Evolutionary conservation across 768 basidiomycete species (phyloP), one percentile per base, ranked within the genome.

Genomic region (Lentinula raphanica): DNA sequence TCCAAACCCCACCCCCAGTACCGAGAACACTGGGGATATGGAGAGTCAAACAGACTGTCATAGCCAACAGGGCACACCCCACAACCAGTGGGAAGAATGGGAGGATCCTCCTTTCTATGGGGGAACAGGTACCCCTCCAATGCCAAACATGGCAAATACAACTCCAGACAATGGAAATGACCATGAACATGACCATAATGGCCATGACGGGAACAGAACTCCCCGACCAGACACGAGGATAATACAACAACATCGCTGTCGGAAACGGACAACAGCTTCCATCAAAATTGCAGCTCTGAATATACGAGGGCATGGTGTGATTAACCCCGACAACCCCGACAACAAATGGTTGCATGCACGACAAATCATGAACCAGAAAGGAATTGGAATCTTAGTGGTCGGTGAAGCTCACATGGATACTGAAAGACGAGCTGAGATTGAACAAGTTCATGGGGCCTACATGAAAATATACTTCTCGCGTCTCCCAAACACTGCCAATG

Each of bases 341-440:
- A 58, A 63, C 21, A 61, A 62, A 56, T 64, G 63, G 63, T 49
- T 46, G 3, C 46, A 59, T 29, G 29, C 61, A 23, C 56, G 50
- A 19, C 32, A 64, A 39, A 32, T 73, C 2, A 59, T 75, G 40
- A 48, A 54, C 15, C 54, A 64, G 0, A 44, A 70, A 2, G 63
- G 64, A 46, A 64, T 74, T 11, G 71, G 60, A 8, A 60, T 75
- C 0, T 57, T 75, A 3, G 57, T 65, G 1, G 35, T 74, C 0
- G 67, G 69, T 23, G 74, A 76, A 61, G 67, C 71, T 0, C 73
- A 75, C 64, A 60, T 76, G 3, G 59, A 62, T 21, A 46, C 51
- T 0, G 60, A 65, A 40, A 27, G 57, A 27, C 9, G n/a, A n/a
- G 19, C 32, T 7, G 32, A 32, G 32, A 32, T 32, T 12, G 32